Conservation (phyloP, 768 basidiomycete species). For the Trametes cingulata region DNA sequence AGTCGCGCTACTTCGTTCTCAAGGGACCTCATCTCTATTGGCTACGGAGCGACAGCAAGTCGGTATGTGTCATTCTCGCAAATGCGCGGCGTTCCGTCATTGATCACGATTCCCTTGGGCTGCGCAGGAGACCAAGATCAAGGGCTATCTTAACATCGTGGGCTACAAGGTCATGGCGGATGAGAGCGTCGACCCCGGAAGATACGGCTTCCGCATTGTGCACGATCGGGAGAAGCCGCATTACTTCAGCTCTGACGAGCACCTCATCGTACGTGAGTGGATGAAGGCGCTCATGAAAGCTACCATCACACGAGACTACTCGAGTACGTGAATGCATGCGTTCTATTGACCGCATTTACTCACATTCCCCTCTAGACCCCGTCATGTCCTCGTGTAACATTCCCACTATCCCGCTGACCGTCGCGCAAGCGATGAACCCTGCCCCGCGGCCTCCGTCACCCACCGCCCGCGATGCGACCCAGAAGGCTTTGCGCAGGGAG, state of each 20-base stretch:
- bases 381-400: conserved; percentile 97
- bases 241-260: conserved; percentile 91
- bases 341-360: conserved; percentile 16
- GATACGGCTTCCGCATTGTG: conserved; percentile 93
- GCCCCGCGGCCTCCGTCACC: conserved; percentile 95
- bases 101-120: conserved; percentile 1
- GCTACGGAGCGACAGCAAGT: conserved; percentile 69
- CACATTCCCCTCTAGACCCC: conserved; percentile 55
- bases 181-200: conserved; percentile 87
- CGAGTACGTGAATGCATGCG: conserved; percentile 51
- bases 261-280: conserved; percentile 86
- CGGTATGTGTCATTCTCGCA: conserved; percentile 37
- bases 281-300: conserved; percentile 99
- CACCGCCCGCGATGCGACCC: conserved; percentile 80
- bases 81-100: background rate
- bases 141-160: conserved; percentile 90
- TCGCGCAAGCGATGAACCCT: conserved; percentile 96
- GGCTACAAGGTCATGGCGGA: conserved; percentile 95
- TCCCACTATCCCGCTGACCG: conserved; percentile 90
- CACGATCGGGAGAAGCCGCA: conserved; percentile 88
- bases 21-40: conserved; percentile 92
- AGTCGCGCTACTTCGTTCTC: conserved; percentile 85
- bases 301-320: conserved; percentile 92
- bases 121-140: conserved; percentile 84
- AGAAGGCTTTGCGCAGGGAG: conserved; percentile 82